phyloP scores from a whole-genome alignment of 1,139 yeast species.

The Saccharomycopsis crataegensis region DNA sequence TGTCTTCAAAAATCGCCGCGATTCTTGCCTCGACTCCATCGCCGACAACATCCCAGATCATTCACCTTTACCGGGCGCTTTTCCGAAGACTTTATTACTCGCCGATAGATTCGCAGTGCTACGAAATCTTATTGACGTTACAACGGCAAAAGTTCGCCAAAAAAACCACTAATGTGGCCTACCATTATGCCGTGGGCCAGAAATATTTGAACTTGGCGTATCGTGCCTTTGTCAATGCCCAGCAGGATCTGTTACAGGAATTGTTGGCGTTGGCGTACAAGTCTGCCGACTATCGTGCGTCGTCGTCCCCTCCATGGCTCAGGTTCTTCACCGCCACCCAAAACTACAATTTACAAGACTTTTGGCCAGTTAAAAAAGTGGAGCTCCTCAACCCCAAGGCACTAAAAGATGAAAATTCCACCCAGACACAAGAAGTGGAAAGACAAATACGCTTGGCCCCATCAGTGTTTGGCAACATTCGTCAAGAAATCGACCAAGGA shows the following conservation, averaged over 20 bases:
- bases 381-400: not conserved
- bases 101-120: not conserved
- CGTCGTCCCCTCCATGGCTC: constrained; percentile 5
- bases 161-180: not conserved
- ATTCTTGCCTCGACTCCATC: too few relatives aligned
- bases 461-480: not conserved
- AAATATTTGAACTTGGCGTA: not conserved
- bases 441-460: not conserved
- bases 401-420: not conserved
- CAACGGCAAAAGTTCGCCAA: not conserved
- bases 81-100: not conserved
- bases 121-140: not conserved
- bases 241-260: not conserved
- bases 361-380: constrained; percentile 11
- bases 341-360: not conserved
- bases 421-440: not conserved
- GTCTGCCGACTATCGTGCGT: not conserved
- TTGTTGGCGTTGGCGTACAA: constrained; percentile 6
- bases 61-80: constrained; percentile 1
- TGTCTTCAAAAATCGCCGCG: too few relatives aligned
- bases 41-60: not conserved
- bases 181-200: constrained; percentile 5
- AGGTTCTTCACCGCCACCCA: not conserved
- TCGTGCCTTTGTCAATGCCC: constrained; percentile 6
- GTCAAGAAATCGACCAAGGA: not conserved